Base-by-base conservation (phyloP, 228 moss, liverwort and hornwort genomes). In the Sphagnum magellanicum region DNA sequence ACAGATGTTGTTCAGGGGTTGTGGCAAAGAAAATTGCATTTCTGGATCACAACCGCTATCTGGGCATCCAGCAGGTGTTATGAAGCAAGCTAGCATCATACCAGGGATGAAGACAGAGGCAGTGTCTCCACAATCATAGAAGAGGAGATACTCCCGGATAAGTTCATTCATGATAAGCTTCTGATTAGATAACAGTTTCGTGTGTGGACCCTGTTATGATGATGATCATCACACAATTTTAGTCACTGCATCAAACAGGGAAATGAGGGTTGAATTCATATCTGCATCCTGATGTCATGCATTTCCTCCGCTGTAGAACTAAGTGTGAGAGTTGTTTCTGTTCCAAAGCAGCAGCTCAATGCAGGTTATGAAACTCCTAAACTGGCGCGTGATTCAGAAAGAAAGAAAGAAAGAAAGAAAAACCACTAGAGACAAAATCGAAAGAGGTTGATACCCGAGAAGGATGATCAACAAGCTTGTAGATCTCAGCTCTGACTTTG, bases 131-230 rank as follows among this genome's bases (percentile, higher is more conserved):
- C 49, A 69, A 49, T 69, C 12, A 69, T 69, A 61, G 60, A 69
- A 61, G 57, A 48, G 60, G 50, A 69, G 58, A 16, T 69, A 69
- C 60, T 69, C 69, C 15, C 61, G 69, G 32, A 69, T 69, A 9
- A 69, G 69, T 49, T 69, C 69, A 48, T 61, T 69, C 14, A 69
- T 69, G 6, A 69, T 69, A 49, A 69, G 49, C 8, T 59, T 50
- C 49, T 69, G 69, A 50, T 50, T 69, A n/a, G 69, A 61, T 4
- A 69, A 12, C 60, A 5, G 50, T 69, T 69, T 69, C 16, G 10
- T 69, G 6, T 61, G 69, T 15, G 49, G 49, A 14, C 50, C 14
- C 69, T 69, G 69, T 50, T 7, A 6, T 32, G 32, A 32, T 32
- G 32, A 32, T 32, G 32, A 32, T 32, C 32, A 32, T 32, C 32